A percentile compares a stretch with the other conserved stretches of the same genome.
phyloP scores from a whole-genome alignment of 306 rosid species.

The Fagus crenata region DNA sequence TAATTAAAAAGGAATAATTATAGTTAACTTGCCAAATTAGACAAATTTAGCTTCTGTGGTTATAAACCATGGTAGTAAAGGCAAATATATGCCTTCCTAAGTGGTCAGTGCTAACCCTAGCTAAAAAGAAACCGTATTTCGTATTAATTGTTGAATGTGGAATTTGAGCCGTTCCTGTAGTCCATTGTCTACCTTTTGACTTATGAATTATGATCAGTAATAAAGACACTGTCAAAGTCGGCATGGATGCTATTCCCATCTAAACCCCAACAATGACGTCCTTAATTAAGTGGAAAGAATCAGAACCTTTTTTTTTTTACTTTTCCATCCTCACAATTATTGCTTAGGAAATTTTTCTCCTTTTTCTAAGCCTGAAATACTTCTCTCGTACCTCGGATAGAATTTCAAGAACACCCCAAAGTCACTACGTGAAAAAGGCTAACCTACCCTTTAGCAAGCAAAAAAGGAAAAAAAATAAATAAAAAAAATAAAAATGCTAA shows the following conservation, averaged over 20 bases:
- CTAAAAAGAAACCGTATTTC: too few species aligned
- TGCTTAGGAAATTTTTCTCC: not conserved
- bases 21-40: too few species aligned
- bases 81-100: too few species aligned
- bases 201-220: too few species aligned
- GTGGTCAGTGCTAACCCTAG: too few species aligned
- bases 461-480: too few species aligned
- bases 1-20: too few species aligned
- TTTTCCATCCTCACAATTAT: not conserved
- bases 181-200: not conserved
- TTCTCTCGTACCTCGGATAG: not conserved
- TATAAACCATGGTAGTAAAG: too few species aligned
- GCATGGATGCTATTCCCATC: constrained; percentile 37
- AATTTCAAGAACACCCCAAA: constrained; percentile 10
- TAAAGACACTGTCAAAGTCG: constrained; percentile 1
- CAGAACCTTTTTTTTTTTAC: not conserved
- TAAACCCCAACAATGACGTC: not conserved
- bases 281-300: not conserved
- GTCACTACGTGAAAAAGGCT: constrained; percentile 9
- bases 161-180: not conserved
- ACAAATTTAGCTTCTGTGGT: too few species aligned
- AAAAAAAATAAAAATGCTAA: too few species aligned
- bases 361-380: not conserved
- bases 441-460: not conserved
- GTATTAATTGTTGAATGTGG: too few species aligned